Percentiles rank a stretch among this genome's conserved stretches.
These are phyloP conservation scores for Theileria sp. DNA, from an alignment of 169 alveolate species.

Conservation along the genomic window DNA sequence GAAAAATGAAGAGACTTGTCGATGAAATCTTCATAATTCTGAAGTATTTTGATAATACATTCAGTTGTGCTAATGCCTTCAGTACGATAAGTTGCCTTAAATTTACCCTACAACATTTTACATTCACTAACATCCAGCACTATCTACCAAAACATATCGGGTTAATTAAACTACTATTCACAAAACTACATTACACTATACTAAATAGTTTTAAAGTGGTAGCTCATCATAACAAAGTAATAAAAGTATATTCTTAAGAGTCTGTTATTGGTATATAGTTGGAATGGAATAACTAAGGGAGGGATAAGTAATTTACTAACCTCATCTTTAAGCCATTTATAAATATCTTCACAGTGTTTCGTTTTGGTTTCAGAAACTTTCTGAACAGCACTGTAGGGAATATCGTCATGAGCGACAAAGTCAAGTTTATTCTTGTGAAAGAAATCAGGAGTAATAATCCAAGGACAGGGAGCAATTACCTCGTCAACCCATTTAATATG, in stretches of 20 bases:
- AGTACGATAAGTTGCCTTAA: slow-evolving; percentile 91
- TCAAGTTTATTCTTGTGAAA: slow-evolving; percentile 87
- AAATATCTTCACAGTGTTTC: slow-evolving; percentile 83
- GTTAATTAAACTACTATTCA: not conserved
- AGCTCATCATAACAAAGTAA: no score
- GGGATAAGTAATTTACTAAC: not conserved
- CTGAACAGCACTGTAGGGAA: slow-evolving; percentile 85
- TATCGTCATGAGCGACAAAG: slow-evolving; percentile 93
- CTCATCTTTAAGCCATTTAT: slow-evolving; percentile 87
- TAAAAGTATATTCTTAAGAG: no score
- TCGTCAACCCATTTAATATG: slow-evolving; percentile 97
- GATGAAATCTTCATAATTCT: slow-evolving; percentile 92
- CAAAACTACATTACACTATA: not conserved
- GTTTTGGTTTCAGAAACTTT: slow-evolving; percentile 61
- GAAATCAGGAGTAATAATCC: slow-evolving; percentile 89
- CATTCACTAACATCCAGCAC: not conserved
- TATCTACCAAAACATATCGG: not conserved
- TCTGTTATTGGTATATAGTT: no score
- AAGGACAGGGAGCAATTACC: slow-evolving; percentile 95
- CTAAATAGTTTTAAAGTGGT: not conserved
- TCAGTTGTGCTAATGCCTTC: slow-evolving; percentile 97
- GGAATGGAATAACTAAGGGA: no score
- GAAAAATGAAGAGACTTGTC: slow-evolving; percentile 54
- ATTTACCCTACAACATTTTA: slow-evolving; percentile 76
- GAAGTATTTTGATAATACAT: slow-evolving; percentile 88